These are phyloP conservation scores for Clavispora vitiphila DNA, from an alignment of 805 yeast genomes.

Conservation along the genomic window DNA sequence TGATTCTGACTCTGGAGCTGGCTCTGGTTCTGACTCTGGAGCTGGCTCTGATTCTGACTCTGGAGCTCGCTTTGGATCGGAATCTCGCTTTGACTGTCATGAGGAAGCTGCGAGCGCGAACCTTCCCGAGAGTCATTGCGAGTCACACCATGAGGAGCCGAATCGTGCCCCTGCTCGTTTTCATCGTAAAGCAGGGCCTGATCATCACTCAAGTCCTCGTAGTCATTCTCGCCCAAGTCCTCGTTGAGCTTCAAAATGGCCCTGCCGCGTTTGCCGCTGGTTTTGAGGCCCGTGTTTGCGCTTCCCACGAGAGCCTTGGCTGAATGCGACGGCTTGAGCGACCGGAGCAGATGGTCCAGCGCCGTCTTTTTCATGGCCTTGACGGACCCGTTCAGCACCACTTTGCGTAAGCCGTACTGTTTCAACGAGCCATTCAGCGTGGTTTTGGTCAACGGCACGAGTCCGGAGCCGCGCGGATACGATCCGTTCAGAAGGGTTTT, in stretches of 20 bases:
- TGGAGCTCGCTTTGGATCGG: too few relatives aligned
- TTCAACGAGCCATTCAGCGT: constrained; percentile 12
- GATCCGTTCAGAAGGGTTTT: constrained; percentile 28
- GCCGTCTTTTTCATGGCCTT: constrained; percentile 5
- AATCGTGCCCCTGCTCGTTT: too few relatives aligned
- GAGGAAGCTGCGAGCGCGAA: too few relatives aligned
- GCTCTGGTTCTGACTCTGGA: too few relatives aligned
- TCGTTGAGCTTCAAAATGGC: constrained; percentile 38
- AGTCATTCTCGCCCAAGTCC: constrained; percentile 30
- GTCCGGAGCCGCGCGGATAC: constrained; percentile 2
- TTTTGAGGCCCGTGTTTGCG: constrained; percentile 26
- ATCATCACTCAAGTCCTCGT: constrained; percentile 29
- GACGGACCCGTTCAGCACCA: constrained; percentile 10
- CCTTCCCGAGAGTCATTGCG: too few relatives aligned
- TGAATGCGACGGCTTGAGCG: constrained; percentile 30
- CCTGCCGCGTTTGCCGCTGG: constrained; percentile 32
- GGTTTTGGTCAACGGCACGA: constrained; percentile 16
- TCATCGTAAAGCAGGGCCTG: constrained; percentile 10
- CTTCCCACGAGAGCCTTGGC: constrained; percentile 23
- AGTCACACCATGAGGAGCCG: too few relatives aligned
- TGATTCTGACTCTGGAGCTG: too few relatives aligned
- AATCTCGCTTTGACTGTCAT: too few relatives aligned
- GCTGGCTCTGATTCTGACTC: too few relatives aligned
- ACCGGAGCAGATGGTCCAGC: constrained; percentile 18
- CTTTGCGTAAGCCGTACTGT: constrained; percentile 9